A percentile compares a stretch with the other conserved stretches of the same genome.
Evolutionary conservation across 129 eudicot species (phyloP).

Genomic region (Gnaphalium uliginosum): DNA sequence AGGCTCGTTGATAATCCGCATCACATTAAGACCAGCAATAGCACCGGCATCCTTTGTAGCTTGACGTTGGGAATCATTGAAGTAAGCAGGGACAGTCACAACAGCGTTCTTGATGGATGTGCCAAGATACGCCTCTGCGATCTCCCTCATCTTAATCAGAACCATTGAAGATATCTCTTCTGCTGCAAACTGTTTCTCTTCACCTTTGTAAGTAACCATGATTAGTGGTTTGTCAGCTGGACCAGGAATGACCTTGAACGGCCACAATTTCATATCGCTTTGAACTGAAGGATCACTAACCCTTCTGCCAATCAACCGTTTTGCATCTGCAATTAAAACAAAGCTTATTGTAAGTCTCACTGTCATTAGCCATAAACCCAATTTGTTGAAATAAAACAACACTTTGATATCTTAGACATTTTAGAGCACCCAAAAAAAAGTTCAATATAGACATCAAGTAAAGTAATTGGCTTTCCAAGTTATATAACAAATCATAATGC

Average conservation of each 20-base stretch:
- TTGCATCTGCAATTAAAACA: constrained; percentile 9
- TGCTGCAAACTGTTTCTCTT: constrained; percentile 24
- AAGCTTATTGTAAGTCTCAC: background rate
- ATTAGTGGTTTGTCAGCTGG: constrained; percentile 28
- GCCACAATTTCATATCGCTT: constrained; percentile 31
- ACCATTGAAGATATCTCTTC: constrained; percentile 37
- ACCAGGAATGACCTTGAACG: constrained; percentile 23
- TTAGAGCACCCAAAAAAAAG: too few species aligned
- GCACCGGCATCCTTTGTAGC: constrained; percentile 31
- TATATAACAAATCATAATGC: background rate
- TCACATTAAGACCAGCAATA: constrained; percentile 26
- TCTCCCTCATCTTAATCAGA: constrained; percentile 30
- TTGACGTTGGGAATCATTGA: constrained; percentile 30
- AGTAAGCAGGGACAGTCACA: constrained; percentile 32
- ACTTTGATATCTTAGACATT: background rate
- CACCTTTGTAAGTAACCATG: constrained; percentile 27
- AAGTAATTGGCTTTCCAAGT: too few species aligned
- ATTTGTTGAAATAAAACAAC: too few species aligned
- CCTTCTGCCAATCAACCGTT: constrained; percentile 27
- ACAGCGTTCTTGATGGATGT: constrained; percentile 23
- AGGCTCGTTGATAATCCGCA: constrained; percentile 28
- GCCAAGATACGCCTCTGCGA: constrained; percentile 24
- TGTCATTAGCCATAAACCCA: background rate
- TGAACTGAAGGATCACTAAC: constrained; percentile 17
- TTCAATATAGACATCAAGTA: too few species aligned